phyloP scores from a whole-genome alignment of 208 protist genomes.

The Acanthamoeba pearcei region DNA sequence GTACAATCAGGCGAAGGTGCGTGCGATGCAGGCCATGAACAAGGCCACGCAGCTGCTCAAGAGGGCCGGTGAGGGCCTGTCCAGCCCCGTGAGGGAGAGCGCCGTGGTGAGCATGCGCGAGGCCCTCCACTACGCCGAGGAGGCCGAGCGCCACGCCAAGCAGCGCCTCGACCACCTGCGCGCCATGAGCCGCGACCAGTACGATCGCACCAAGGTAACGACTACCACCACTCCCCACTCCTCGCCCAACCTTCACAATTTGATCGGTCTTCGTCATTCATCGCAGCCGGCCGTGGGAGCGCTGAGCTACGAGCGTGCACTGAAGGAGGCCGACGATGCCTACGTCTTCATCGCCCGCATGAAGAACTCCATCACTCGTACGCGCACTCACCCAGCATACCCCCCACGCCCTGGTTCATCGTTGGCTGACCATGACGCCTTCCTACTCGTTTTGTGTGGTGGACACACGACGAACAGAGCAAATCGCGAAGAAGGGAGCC shows the following conservation, averaged over 20 bases:
- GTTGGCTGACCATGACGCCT: background rate
- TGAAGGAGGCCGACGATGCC: slow-evolving; percentile 17
- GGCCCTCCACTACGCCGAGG: slow-evolving; percentile 6
- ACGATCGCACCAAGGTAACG: slow-evolving; percentile 12
- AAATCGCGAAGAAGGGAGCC: background rate
- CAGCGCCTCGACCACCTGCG: background rate
- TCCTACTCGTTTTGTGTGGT: no score
- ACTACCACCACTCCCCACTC: background rate
- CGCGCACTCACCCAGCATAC: background rate
- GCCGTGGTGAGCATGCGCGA: slow-evolving; percentile 48
- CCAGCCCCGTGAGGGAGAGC: background rate
- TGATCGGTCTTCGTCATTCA: no score
- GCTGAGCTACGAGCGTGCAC: background rate
- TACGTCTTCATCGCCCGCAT: background rate
- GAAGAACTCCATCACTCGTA: slow-evolving; percentile 2
- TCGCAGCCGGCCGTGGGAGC: background rate
- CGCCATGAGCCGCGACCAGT: slow-evolving; percentile 34
- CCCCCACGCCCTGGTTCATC: no score
- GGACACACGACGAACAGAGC: background rate
- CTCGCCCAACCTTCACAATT: no score
- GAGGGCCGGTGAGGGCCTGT: background rate
- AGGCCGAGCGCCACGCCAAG: slow-evolving; percentile 34
- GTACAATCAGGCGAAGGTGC: slow-evolving; percentile 16
- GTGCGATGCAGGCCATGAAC: slow-evolving; percentile 39
- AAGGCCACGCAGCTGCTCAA: slow-evolving; percentile 24